Base-by-base conservation (phyloP, 2,329 filamentous ascomycete species). In the Tolypocladium ophioglossoides region DNA sequence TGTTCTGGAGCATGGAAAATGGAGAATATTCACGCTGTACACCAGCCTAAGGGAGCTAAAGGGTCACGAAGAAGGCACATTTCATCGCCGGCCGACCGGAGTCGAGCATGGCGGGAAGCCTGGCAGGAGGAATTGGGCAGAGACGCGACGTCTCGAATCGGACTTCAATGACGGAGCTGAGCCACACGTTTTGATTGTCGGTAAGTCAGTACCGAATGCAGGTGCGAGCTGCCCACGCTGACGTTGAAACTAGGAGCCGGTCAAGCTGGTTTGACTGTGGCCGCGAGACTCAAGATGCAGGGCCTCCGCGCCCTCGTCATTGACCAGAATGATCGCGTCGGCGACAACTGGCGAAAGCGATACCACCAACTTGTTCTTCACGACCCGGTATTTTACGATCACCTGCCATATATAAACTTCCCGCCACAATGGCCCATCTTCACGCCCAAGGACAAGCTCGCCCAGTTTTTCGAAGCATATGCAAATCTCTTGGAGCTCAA, bases 391-490 rank as follows among this genome's bases (percentile, higher is more conserved):
- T 84, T 74, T 72, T 79, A 75, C 55, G 76, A 79, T 53, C 78
- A 83, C 61, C 70, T 86, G 71, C 81, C 85, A 0, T 88, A 86
- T 63, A 60, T 89, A 4, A 69, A 71, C 0, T 89, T 87, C 63
- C 85, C 85, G 0, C 63, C 75, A 0, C 76, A 77, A 52, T 89
- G 85, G 85, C 85, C 85, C 4, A 71, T 85, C 18, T 89, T 86
- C 65, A 86, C 84, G 0, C 83, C 84, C 6, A 88, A 87, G 63
- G 84, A 88, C 65, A 88, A 88, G 62, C 71, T 87, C 0, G 85
- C 75, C 1, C 82, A 86, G 46, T 89, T 82, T 69, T 83, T 88
- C 56, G 84, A 87, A 58, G 71, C 77, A 0, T 88, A 89, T 58
- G 84, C 78, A 0, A 76, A 72, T 6, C 67, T 82, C 0, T 72